Conservation (phyloP, 768 basidiomycete genomes). For the Trametes coccinea region DNA sequence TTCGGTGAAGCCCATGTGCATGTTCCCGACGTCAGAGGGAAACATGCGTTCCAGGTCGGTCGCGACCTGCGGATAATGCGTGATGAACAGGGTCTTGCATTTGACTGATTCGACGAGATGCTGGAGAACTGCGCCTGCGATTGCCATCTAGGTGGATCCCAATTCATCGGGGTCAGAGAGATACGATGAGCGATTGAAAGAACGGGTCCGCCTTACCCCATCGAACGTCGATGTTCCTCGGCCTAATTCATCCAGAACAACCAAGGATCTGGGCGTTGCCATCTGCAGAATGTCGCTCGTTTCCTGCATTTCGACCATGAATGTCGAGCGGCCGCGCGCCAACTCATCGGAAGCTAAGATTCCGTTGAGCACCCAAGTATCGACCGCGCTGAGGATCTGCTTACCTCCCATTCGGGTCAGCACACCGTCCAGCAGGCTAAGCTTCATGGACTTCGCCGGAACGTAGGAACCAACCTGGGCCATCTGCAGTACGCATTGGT, state of each 20-base stretch:
- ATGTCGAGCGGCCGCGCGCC: constrained; percentile 83
- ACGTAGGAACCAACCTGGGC: constrained; percentile 95
- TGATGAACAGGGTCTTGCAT: constrained; percentile 88
- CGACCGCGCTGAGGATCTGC: constrained; percentile 21
- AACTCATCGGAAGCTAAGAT: constrained; percentile 81
- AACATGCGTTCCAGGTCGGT: constrained; percentile 59
- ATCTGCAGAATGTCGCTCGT: constrained; percentile 85
- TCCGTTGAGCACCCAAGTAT: background rate
- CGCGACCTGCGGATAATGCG: constrained; percentile 91
- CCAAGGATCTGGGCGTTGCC: constrained; percentile 73
- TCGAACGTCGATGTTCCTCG: constrained; percentile 93
- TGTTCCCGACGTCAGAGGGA: constrained; percentile 64
- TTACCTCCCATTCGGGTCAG: constrained; percentile 88
- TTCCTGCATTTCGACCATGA: constrained; percentile 97
- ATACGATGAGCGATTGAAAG: background rate
- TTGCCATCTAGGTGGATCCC: constrained; percentile 66
- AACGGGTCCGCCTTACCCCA: constrained; percentile 44
- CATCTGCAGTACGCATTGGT: constrained; percentile 36
- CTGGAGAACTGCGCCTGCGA: constrained; percentile 79
- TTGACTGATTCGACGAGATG: constrained; percentile 59
- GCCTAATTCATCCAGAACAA: constrained; percentile 90
- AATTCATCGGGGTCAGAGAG: background rate
- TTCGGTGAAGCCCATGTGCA: constrained; percentile 85
- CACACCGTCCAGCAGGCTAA: constrained; percentile 83
- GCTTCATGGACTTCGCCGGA: constrained; percentile 70